Conservation (phyloP, 768 basidiomycete species). For the Symmetrospora coprosmae region DNA sequence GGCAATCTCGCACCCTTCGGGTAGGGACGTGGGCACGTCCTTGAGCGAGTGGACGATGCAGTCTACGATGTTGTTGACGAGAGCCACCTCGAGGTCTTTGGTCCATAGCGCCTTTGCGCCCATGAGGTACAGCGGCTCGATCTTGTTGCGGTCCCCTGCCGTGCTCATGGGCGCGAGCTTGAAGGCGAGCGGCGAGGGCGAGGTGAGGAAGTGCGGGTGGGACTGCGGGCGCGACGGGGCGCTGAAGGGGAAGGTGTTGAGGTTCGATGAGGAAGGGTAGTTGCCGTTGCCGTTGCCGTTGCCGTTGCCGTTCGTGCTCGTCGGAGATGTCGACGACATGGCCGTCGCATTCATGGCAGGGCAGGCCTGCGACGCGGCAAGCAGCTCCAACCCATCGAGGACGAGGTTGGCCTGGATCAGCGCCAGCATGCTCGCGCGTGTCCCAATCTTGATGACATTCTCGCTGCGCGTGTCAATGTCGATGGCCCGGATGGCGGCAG, state of each 20-base stretch:
- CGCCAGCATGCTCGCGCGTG: conserved; percentile 12
- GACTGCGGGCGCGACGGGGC: too few relatives aligned
- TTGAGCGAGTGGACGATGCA: conserved; percentile 86
- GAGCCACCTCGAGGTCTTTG: conserved; percentile 77
- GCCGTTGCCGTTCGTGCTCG: too few relatives aligned
- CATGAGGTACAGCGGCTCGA: conserved; percentile 65
- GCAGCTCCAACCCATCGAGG: too few relatives aligned
- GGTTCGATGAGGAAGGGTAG: neutral
- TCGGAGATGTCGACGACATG: too few relatives aligned
- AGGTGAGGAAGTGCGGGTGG: too few relatives aligned
- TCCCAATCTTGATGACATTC: conserved; percentile 18
- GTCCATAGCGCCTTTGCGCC: conserved; percentile 82
- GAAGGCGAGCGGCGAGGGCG: conserved; percentile 40
- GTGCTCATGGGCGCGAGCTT: conserved; percentile 54
- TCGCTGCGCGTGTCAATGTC: neutral
- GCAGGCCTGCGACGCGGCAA: too few relatives aligned
- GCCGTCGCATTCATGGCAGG: too few relatives aligned
- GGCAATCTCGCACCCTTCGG: conserved; percentile 67
- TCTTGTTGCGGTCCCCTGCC: conserved; percentile 75
- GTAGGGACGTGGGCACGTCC: conserved; percentile 78
- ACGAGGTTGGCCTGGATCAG: conserved; percentile 23
- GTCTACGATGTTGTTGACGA: conserved; percentile 60
- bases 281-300: neutral
- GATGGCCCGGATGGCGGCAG: conserved; percentile 2
- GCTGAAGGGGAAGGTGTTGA: too few relatives aligned